phyloP scores from a whole-genome alignment of 257 asterid species.

The Gentiana macrophylla region DNA sequence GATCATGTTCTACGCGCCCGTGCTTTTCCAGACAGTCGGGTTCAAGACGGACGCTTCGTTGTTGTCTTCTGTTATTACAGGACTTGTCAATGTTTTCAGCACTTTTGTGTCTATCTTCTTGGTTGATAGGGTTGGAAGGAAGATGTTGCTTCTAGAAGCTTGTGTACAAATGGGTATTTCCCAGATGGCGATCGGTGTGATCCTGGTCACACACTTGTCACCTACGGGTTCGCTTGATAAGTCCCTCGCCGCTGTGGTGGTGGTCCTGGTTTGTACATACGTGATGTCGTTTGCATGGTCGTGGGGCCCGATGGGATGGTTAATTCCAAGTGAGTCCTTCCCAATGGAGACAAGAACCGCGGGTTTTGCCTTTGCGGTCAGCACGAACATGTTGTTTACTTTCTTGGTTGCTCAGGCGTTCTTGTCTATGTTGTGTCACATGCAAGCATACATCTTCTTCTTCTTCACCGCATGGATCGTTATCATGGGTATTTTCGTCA shows the following conservation, averaged over 20 bases:
- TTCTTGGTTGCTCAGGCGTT: slow-evolving; percentile 26
- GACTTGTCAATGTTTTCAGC: slow-evolving; percentile 40
- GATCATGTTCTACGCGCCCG: slow-evolving; percentile 69
- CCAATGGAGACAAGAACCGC: slow-evolving; percentile 63
- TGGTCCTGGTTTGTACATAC: slow-evolving; percentile 42
- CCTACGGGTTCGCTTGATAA: slow-evolving; percentile 32
- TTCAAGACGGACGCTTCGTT: slow-evolving; percentile 34
- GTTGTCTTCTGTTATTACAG: slow-evolving; percentile 48
- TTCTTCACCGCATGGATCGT: slow-evolving; percentile 31
- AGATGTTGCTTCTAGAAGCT: slow-evolving; percentile 60
- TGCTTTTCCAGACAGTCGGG: slow-evolving; percentile 58
- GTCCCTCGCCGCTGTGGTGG: slow-evolving; percentile 28
- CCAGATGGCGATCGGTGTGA: slow-evolving; percentile 46
- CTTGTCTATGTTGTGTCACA: slow-evolving; percentile 28
- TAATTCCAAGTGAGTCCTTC: slow-evolving; percentile 60
- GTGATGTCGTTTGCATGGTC: slow-evolving; percentile 86
- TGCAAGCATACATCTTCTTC: slow-evolving; percentile 30
- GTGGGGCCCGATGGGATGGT: slow-evolving; percentile 80
- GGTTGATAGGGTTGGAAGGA: slow-evolving; percentile 55
- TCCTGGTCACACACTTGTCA: slow-evolving; percentile 22
- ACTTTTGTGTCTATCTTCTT: slow-evolving; percentile 47
- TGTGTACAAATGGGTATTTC: slow-evolving; percentile 56
- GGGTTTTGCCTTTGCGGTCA: slow-evolving; percentile 64
- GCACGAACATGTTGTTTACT: slow-evolving; percentile 38
- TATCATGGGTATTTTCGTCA: slow-evolving; percentile 21